These are phyloP conservation scores for Pseudogymnoascus sp. DNA, from an alignment of 2,329 filamentous ascomycete genomes.

Conservation along the genomic window DNA sequence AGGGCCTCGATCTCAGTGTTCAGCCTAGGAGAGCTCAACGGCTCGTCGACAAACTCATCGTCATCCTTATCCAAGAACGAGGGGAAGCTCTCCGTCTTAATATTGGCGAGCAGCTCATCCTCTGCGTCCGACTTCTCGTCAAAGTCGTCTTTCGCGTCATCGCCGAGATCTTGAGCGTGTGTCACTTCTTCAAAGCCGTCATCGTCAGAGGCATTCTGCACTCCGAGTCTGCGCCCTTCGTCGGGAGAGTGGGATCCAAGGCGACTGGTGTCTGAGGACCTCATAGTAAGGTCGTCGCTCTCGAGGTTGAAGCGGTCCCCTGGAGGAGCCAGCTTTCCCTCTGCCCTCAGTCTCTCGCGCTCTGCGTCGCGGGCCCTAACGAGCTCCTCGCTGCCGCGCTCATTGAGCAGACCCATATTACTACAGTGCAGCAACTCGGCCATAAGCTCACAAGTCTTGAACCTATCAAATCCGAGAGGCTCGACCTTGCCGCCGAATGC, in stretches of 20 bases:
- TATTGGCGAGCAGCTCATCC: conserved; percentile 41
- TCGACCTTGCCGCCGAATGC: conserved; percentile 90
- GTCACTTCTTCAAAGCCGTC: conserved; percentile 92
- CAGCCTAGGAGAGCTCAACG: conserved; percentile 61
- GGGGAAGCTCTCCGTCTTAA: conserved; percentile 27
- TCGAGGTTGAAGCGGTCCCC: conserved; percentile 34
- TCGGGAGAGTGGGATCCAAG: conserved; percentile 49
- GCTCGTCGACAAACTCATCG: conserved; percentile 73
- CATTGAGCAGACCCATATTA: conserved; percentile 95
- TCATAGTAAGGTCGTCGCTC: conserved; percentile 58
- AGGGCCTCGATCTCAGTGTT: conserved; percentile 53
- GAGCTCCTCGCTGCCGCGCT: conserved; percentile 80
- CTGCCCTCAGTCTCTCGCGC: conserved; percentile 68
- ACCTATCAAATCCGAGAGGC: conserved; percentile 91
- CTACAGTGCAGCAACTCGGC: conserved; percentile 95
- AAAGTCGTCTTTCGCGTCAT: conserved; percentile 65
- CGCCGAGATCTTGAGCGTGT: conserved; percentile 60
- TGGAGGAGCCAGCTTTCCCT: conserved; percentile 60
- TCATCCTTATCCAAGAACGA: conserved; percentile 54
- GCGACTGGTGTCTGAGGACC: conserved; percentile 40
- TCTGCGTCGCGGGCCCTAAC: conserved; percentile 75
- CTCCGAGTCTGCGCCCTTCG: conserved; percentile 63
- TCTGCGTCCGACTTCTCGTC: conserved; percentile 49
- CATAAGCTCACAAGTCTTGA: conserved; percentile 99
- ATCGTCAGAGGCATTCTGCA: conserved; percentile 75